These are phyloP conservation scores for Mucor lusitanicus DNA, from an alignment of 371 early-diverging fungal genomes.

Conservation along the genomic window DNA sequence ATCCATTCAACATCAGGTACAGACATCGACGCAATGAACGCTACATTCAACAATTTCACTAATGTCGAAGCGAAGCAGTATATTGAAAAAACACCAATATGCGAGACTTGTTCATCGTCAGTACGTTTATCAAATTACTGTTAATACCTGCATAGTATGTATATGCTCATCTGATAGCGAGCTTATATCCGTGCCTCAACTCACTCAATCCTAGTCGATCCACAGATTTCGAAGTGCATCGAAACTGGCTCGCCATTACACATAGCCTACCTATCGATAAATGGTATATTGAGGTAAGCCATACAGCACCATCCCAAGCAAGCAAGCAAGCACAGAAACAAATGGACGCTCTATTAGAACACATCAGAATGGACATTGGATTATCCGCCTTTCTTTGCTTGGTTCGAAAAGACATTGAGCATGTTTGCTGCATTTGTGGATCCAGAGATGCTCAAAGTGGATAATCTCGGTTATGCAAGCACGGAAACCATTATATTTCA, in stretches of 20 bases:
- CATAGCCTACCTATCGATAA: constrained; percentile 73
- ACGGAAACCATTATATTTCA: constrained; percentile 80
- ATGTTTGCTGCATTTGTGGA: constrained; percentile 68
- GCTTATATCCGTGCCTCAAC: neutral
- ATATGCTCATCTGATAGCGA: no score
- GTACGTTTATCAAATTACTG: constrained; percentile 68
- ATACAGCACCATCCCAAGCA: neutral
- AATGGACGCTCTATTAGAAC: constrained; percentile 41
- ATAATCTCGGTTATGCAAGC: constrained; percentile 70
- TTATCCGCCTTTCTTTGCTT: constrained; percentile 98
- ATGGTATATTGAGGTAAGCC: constrained; percentile 89
- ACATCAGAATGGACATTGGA: constrained; percentile 97
- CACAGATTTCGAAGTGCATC: constrained; percentile 98
- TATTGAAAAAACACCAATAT: constrained; percentile 2
- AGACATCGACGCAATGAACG: neutral
- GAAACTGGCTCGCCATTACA: constrained; percentile 98
- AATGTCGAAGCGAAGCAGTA: no score
- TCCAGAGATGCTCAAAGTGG: constrained; percentile 74
- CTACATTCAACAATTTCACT: no score
- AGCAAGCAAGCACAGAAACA: neutral
- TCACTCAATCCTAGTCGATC: constrained; percentile 65
- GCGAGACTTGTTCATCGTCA: constrained; percentile 47
- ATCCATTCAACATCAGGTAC: neutral
- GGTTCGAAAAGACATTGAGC: constrained; percentile 86
- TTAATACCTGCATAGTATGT: constrained; percentile 77